These are phyloP conservation scores for Diaporthe citri DNA, from an alignment of 2,329 filamentous ascomycete species.

Conservation along the genomic window DNA sequence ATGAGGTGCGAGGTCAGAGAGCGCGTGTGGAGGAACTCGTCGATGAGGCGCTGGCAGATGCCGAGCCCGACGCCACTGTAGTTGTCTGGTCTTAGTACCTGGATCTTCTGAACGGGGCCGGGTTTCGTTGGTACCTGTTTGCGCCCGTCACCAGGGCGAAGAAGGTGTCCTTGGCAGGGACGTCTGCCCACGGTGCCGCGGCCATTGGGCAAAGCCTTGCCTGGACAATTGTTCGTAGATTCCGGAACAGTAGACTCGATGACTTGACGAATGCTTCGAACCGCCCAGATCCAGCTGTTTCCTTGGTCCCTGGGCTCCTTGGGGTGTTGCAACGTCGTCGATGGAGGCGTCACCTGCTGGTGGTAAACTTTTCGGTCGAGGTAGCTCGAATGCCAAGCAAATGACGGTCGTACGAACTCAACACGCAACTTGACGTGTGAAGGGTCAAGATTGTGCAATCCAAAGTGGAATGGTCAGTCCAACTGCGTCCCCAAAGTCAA, in stretches of 20 bases:
- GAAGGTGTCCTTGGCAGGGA: conserved; percentile 58
- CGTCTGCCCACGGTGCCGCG: conserved; percentile 52
- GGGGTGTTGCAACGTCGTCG: neutral
- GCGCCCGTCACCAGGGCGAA: conserved; percentile 85
- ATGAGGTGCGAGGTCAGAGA: conserved; percentile 78
- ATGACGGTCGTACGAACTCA: neutral
- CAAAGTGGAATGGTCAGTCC: neutral
- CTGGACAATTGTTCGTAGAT: neutral
- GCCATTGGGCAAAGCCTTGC: conserved; percentile 41
- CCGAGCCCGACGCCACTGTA: conserved; percentile 86
- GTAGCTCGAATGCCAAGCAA: neutral
- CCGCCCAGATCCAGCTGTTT: no score
- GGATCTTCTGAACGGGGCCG: neutral
- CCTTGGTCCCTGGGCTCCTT: neutral
- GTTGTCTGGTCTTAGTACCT: conserved; percentile 46
- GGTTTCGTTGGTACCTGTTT: conserved; percentile 73
- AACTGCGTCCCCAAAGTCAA: neutral
- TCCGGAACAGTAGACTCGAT: neutral
- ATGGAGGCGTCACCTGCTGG: neutral
- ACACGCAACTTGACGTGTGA: neutral
- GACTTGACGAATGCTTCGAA: neutral
- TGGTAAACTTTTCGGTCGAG: neutral
- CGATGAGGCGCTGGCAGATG: conserved; percentile 86
- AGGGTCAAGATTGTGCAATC: neutral
- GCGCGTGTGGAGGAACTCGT: conserved; percentile 84